Conservation (phyloP, 306 rosid species). For the Pterocarpus santalinus region DNA sequence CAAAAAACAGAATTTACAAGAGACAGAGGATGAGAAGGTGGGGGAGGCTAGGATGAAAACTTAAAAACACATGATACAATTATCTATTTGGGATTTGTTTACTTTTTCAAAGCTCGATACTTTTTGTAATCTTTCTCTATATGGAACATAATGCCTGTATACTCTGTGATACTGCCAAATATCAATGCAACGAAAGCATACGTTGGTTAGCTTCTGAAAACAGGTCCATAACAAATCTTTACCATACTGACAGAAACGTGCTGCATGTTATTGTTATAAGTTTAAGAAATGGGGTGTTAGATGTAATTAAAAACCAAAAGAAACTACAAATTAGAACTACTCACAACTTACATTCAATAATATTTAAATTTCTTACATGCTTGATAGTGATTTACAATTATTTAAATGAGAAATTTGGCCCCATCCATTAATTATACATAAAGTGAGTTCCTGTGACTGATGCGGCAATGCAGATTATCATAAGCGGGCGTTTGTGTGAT, state of each 20-base stretch:
- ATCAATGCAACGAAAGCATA: neutral
- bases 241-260: neutral
- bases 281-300: too few relatives aligned
- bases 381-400: too few relatives aligned
- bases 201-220: neutral
- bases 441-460: neutral
- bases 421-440: too few relatives aligned
- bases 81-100: slow-evolving; percentile 1
- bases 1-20: neutral
- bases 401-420: too few relatives aligned
- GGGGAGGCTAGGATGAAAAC: slow-evolving; percentile 13
- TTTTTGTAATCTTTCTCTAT: neutral
- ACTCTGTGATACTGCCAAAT: neutral
- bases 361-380: too few relatives aligned
- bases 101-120: neutral
- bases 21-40: slow-evolving; percentile 1
- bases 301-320: too few relatives aligned
- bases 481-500: neutral
- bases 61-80: neutral
- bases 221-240: neutral
- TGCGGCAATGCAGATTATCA: neutral
- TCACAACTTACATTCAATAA: too few relatives aligned
- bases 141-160: neutral
- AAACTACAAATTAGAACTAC: too few relatives aligned
- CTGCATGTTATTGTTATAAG: neutral